These are phyloP conservation scores for Fonsecaea multimorphosa DNA, from an alignment of 2,329 filamentous ascomycete species.

Conservation along the genomic window DNA sequence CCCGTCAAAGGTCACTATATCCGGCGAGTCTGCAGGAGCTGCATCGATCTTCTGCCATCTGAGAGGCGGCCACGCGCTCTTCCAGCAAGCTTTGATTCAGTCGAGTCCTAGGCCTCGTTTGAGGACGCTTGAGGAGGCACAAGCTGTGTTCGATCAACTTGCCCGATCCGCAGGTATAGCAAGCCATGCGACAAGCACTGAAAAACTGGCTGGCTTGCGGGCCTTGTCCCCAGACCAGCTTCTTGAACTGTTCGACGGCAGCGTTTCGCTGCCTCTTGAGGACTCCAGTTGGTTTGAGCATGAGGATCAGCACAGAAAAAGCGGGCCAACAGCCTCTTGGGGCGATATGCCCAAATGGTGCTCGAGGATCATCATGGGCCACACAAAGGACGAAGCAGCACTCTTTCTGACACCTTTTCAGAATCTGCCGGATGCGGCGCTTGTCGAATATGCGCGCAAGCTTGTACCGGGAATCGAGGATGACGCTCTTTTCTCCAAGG, in stretches of 20 bases:
- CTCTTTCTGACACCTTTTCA: slow-evolving; percentile 12
- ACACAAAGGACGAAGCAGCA: slow-evolving; percentile 15
- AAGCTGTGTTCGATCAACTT: slow-evolving; percentile 45
- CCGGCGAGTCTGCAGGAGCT: slow-evolving; percentile 57
- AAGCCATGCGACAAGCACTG: slow-evolving; percentile 55
- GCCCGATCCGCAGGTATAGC: slow-evolving; percentile 52
- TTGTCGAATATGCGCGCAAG: neutral
- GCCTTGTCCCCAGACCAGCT: neutral
- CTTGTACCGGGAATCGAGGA: neutral
- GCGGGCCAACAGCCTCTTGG: neutral
- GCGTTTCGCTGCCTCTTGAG: neutral
- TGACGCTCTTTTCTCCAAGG: neutral
- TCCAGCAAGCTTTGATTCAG: slow-evolving; percentile 15
- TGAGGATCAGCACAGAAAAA: neutral
- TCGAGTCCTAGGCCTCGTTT: slow-evolving; percentile 31
- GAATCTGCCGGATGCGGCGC: slow-evolving; percentile 39
- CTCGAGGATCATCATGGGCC: slow-evolving; percentile 11
- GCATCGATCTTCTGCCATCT: slow-evolving; percentile 21
- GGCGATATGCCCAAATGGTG: neutral
- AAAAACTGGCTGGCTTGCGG: slow-evolving; percentile 45
- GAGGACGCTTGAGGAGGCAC: slow-evolving; percentile 34
- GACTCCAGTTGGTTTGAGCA: slow-evolving; percentile 6
- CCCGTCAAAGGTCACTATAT: slow-evolving; percentile 45
- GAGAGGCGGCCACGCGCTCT: neutral
- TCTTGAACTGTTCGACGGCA: neutral